These are phyloP conservation scores for Colletotrichum sp. DNA, from an alignment of 2,329 filamentous ascomycete species.

Conservation along the genomic window DNA sequence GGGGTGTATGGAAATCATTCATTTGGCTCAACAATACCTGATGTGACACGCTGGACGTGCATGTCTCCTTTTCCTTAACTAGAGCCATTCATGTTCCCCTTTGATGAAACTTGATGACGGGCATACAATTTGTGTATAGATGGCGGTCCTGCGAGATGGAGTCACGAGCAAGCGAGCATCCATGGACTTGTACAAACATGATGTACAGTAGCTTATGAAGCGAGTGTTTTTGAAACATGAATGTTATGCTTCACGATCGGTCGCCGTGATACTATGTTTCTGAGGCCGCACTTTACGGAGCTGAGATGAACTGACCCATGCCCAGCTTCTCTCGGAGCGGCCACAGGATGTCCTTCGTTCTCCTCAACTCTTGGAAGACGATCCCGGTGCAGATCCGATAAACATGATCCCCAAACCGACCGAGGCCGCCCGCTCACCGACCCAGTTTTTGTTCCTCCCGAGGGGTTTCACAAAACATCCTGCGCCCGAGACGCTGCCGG, in stretches of 20 bases:
- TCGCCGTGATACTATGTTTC: neutral
- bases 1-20: neutral
- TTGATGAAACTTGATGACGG: neutral
- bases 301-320: neutral
- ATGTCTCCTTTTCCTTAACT: neutral
- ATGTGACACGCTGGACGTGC: conserved; percentile 3
- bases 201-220: neutral
- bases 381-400: neutral
- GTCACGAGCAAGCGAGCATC: neutral
- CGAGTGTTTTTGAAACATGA: neutral
- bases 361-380: neutral
- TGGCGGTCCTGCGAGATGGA: neutral
- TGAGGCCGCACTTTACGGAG: neutral
- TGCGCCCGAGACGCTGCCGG: neutral
- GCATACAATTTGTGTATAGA: neutral
- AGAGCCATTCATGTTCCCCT: neutral
- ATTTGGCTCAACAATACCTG: neutral
- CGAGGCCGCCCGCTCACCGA: neutral
- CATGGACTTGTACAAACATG: neutral
- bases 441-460: neutral
- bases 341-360: neutral
- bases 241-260: neutral
- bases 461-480: neutral
- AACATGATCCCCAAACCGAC: neutral
- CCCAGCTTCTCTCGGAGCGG: neutral